Evolutionary conservation across 208 protist species (phyloP).

Genomic region (Trypanosoma mega): DNA sequence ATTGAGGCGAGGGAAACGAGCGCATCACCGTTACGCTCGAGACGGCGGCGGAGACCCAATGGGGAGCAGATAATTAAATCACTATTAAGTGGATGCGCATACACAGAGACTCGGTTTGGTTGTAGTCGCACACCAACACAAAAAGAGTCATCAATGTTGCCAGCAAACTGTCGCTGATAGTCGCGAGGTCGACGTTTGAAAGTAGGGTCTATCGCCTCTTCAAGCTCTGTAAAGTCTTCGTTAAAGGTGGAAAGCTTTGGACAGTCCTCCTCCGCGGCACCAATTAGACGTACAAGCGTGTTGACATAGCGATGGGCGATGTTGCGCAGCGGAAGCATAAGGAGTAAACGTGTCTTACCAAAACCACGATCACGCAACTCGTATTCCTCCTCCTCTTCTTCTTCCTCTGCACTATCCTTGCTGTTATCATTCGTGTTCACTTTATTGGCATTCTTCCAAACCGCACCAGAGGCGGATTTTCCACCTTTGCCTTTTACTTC

Average conservation of each 20-base stretch:
- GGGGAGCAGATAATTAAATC: constrained; percentile 97
- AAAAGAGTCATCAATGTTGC: constrained; percentile 97
- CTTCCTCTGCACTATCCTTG: constrained; percentile 26
- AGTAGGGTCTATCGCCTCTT: constrained; percentile 83
- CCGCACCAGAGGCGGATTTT: no score
- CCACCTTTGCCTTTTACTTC: constrained; percentile 1
- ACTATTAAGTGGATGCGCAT: constrained; percentile 88
- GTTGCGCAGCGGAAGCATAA: constrained; percentile 94
- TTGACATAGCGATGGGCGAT: constrained; percentile 87
- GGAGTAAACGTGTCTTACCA: constrained; percentile 89
- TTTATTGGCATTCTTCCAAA: constrained; percentile 17
- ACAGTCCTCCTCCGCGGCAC: constrained; percentile 58
- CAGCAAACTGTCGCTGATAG: constrained; percentile 92
- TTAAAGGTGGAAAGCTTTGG: constrained; percentile 78
- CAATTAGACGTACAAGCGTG: constrained; percentile 74
- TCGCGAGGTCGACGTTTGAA: constrained; percentile 84
- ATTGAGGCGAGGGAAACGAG: constrained; percentile 91
- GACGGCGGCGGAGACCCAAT: constrained; percentile 82
- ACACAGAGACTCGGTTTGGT: constrained; percentile 77
- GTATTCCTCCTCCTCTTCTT: constrained; percentile 44
- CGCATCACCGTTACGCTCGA: constrained; percentile 77
- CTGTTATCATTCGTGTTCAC: background rate
- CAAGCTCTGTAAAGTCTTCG: constrained; percentile 86
- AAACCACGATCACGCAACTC: constrained; percentile 94
- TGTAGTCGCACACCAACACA: constrained; percentile 88